Evolutionary conservation across 495 filamentous ascomycete species (phyloP).

Genomic region (Penicillium robsamsonii): DNA sequence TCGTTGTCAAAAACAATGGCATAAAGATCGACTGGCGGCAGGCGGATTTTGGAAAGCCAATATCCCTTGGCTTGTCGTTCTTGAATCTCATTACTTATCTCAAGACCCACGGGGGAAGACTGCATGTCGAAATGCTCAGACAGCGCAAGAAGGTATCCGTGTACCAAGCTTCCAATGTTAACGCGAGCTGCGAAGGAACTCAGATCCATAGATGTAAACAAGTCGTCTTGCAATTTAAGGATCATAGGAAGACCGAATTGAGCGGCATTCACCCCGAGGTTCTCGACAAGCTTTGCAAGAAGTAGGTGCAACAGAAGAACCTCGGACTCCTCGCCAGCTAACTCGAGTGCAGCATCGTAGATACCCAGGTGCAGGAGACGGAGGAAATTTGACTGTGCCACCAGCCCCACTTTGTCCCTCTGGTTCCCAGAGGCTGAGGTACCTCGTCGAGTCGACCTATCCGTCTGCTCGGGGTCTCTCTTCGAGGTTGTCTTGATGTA

Average conservation of each 20-base stretch:
- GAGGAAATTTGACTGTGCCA: slow-evolving; percentile 65
- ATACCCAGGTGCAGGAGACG: slow-evolving; percentile 82
- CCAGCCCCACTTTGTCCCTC: slow-evolving; percentile 56
- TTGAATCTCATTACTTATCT: slow-evolving; percentile 71
- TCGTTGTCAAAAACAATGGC: slow-evolving; percentile 37
- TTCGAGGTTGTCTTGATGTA: slow-evolving; percentile 32
- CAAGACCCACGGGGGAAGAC: slow-evolving; percentile 58
- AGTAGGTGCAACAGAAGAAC: slow-evolving; percentile 73
- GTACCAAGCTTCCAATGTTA: slow-evolving; percentile 75
- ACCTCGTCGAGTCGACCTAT: slow-evolving; percentile 51
- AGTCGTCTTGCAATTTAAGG: slow-evolving; percentile 79
- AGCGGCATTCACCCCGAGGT: slow-evolving; percentile 81
- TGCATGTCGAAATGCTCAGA: slow-evolving; percentile 77
- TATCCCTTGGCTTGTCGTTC: slow-evolving; percentile 66
- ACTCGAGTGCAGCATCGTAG: slow-evolving; percentile 79
- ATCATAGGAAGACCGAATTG: slow-evolving; percentile 83
- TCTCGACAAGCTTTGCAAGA: slow-evolving; percentile 65
- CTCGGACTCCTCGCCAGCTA: slow-evolving; percentile 65
- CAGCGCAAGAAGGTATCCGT: slow-evolving; percentile 81
- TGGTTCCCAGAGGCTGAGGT: slow-evolving; percentile 53
- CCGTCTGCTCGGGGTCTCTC: slow-evolving; percentile 39
- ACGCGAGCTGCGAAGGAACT: slow-evolving; percentile 59
- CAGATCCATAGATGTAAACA: slow-evolving; percentile 57
- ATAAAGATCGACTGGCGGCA: slow-evolving; percentile 54
- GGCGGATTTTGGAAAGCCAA: slow-evolving; percentile 66